A percentile compares a stretch with the other conserved stretches of the same genome.
These are phyloP conservation scores for Pistacia integerrima DNA, from an alignment of 345 rosid species.

Conservation along the genomic window DNA sequence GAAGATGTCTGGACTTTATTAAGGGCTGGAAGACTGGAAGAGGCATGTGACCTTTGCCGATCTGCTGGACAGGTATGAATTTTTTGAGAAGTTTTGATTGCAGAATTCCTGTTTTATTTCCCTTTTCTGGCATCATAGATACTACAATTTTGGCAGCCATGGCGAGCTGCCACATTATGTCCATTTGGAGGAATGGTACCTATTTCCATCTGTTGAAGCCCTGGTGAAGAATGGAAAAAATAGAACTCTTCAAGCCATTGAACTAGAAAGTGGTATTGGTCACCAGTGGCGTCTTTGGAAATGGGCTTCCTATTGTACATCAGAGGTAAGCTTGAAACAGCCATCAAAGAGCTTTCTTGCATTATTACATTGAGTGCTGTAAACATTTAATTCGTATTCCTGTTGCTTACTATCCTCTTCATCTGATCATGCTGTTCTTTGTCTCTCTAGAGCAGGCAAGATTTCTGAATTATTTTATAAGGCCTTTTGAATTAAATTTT, in stretches of 20 bases:
- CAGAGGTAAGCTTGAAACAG: conserved; percentile 60
- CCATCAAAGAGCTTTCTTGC: background rate
- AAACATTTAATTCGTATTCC: background rate
- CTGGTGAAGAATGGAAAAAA: conserved; percentile 76
- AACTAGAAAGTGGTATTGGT: conserved; percentile 90
- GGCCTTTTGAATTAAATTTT: conserved; percentile 8
- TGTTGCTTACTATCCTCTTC: background rate
- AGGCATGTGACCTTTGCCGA: conserved; percentile 93
- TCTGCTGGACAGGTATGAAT: conserved; percentile 91
- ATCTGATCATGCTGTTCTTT: background rate
- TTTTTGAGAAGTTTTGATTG: conserved; percentile 7
- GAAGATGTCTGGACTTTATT: conserved; percentile 96
- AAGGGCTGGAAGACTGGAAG: conserved; percentile 92
- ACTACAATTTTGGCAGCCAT: conserved; percentile 55
- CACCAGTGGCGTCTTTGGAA: conserved; percentile 91
- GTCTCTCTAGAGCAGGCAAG: background rate
- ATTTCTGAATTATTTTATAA: conserved; percentile 6
- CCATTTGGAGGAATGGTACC: conserved; percentile 86
- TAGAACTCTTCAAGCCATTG: conserved; percentile 85
- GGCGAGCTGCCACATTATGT: conserved; percentile 92
- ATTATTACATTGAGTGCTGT: background rate
- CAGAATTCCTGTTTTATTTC: conserved; percentile 3
- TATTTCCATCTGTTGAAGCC: conserved; percentile 87
- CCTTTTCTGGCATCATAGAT: conserved; percentile 3
- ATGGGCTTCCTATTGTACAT: conserved; percentile 95